Evolutionary conservation across 768 basidiomycete genomes (phyloP), one percentile per base, ranked within the genome.

Genomic region (Russula emetica): DNA sequence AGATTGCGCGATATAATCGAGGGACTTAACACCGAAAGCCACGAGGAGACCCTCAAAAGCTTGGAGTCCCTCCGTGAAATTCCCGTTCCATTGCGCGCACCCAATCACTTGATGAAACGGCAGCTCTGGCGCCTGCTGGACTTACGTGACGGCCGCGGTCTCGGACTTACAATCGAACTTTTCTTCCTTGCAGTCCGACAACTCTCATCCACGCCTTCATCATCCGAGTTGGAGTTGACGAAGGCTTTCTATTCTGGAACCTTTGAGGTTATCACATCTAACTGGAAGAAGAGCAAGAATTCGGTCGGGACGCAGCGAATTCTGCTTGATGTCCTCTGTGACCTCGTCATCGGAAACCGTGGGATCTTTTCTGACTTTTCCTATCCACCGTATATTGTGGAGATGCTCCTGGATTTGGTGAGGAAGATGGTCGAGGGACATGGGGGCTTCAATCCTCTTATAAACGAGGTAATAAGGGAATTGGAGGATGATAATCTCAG

Each of bases 131-230:
- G 61, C 30, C 38, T 62, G 3, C 47, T 38, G 24, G 61, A 62
- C 30, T 2, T 62, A 22, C 45, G 47, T n/a, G 55, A 62, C n/a
- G 36, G 55, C 3, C 2, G 47, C 11, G 47, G 61, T 38, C 55
- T 62, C 5, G 55, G 61, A 0, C 51, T 32, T 50, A 49, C 54
- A 1, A 13, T 61, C 8, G 61, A 61, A 20, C 61, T 61, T n/a
- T 55, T 55, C 45, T 61, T 62, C 45, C 55, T 62, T 14, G 20
- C 55, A n/a, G 38, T 51, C n/a, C 30, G 55, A 51, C 47, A 62
- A 44, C n/a, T 50, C 24, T 30, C 3, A 28, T 14, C 47, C 5
- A 5, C 24, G 24, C 13, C 34, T 8, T 4, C 26, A 20, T 51
- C 36, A 1, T 3, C 16, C 20, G 45, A 51, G 16, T 14, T 7